Evolutionary conservation across 2,329 filamentous ascomycete genomes (phyloP), one percentile per base, ranked within the genome.

Genomic region (Colletotrichum tropicicola): DNA sequence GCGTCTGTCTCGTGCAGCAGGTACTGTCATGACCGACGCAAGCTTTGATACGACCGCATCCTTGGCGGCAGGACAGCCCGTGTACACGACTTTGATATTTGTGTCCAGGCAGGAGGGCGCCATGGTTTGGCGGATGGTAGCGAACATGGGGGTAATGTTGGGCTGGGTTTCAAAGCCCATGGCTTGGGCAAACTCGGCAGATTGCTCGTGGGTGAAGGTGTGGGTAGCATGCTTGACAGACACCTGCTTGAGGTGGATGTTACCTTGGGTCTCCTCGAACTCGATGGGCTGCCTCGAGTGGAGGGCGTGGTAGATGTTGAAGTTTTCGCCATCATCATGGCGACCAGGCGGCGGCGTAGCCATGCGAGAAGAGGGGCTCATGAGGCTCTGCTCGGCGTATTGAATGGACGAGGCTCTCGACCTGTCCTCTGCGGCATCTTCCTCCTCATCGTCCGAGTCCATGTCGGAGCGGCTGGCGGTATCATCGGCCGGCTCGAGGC

Each of bases 41-140:
- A 85, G 77, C 74, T 83, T 83, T 68, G 79, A 74, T 41, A 81
- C 76, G 58, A 83, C 79, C 45, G 78, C 77, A 64, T 76, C 73
- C 68, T 77, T 78, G 6, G 75, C 75, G 2, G 73, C 75, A 23
- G 78, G 74, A 56, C 78, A 79, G 19, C 83, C 83, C 27, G 83
- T 74, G 62, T 85, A 85, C n/a, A 85, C 72, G 17, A 85, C 76
- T 12, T 82, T 77, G 55, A 85, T 76, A 17, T 74, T 73, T 12
- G 79, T 82, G 5, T 77, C 78, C 15, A 85, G 75, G 51, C 78
- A 80, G 59, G 77, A 73, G 55, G 78, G 79, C 17, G 80, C 80
- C 81, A 85, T 83, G 37, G 80, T 83, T 69, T 85, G 82, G 47
- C 81, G 78, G 57, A 85, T 78, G 6, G 81, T 79, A 21, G 78